Evolutionary conservation across 73 alveolate genomes (phyloP), one percentile per base, ranked within the genome.

Genomic region (Paramecium octaurelia): DNA sequence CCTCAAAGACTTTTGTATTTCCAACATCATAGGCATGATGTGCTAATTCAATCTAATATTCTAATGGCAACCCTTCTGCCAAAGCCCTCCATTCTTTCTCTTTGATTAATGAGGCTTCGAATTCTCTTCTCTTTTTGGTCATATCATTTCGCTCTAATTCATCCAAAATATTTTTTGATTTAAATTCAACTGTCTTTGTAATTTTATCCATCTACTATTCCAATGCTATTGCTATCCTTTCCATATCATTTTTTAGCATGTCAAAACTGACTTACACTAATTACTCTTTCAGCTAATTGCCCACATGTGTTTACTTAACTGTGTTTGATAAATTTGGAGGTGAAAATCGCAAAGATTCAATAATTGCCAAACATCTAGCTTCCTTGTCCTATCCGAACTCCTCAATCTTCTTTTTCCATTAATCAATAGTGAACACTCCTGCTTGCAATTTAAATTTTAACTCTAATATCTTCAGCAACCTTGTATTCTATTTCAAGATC

Each of bases 401-500:
- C 90, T 98, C 99, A 24, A 98, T 93, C 91, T 97, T 97, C 97
- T 98, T 98, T 94, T 96, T 98, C 99, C 99, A 98, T 21, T 97
- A 95, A 75, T 98, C 99, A 57, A 98, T 95, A 48, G 97, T 96
- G 43, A 97, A 93, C 43, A 94, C 95, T 20, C 98, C 99, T 88
- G 97, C 93, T 75, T 95, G 95, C 35, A 98, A 95, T 23, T 97
- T 96, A 93, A 95, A 98, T 94, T 98, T 98, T 92, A 98, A 93
- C 59, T 98, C 99, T 34, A 95, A 95, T 27, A 95, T 92, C 92
- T 96, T 96, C 27, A 98, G 57, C 50, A 95, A 93, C 68, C 98
- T 96, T 18, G 96, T 85, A 71, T 96, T 95, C 84, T 95, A 98
- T 29, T 89, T 95, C 16, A 98, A 92, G 14, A 96, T 93, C 92